Conservation (phyloP, 78 protist species). For the Planoprotostelium fungivorum region DNA sequence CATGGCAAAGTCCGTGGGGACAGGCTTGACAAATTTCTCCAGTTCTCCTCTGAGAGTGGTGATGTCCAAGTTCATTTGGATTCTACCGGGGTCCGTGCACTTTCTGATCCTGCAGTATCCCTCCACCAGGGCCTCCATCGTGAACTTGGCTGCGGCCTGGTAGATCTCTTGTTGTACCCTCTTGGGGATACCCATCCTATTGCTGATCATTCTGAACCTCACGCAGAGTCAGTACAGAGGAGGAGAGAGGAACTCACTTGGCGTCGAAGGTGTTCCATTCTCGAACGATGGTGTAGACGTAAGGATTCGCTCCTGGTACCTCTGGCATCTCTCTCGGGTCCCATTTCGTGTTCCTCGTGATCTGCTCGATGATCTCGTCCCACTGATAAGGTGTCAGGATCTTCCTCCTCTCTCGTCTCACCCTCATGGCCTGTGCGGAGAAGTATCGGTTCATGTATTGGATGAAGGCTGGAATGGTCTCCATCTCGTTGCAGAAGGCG, state of each 20-base stretch:
- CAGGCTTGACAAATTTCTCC: background rate
- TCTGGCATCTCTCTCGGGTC: background rate
- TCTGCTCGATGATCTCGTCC: background rate
- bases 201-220: background rate
- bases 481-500: background rate
- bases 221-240: background rate
- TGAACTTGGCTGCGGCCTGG: background rate
- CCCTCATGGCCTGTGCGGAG: background rate
- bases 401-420: background rate
- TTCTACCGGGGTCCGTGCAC: background rate
- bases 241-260: background rate
- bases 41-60: background rate
- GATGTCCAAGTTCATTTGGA: background rate
- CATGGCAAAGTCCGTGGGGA: background rate
- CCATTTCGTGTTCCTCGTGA: background rate
- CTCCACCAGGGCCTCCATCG: background rate
- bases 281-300: background rate
- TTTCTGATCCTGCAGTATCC: background rate
- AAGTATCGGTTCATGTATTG: background rate
- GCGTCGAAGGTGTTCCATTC: background rate
- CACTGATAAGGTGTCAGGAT: background rate
- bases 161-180: background rate
- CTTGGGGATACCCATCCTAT: background rate
- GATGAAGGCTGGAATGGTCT: background rate
- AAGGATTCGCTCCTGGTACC: background rate